Percentiles rank a stretch among this genome's conserved stretches.
phyloP scores from a whole-genome alignment of 768 basidiomycete genomes.

The Naganishia kalamii region DNA sequence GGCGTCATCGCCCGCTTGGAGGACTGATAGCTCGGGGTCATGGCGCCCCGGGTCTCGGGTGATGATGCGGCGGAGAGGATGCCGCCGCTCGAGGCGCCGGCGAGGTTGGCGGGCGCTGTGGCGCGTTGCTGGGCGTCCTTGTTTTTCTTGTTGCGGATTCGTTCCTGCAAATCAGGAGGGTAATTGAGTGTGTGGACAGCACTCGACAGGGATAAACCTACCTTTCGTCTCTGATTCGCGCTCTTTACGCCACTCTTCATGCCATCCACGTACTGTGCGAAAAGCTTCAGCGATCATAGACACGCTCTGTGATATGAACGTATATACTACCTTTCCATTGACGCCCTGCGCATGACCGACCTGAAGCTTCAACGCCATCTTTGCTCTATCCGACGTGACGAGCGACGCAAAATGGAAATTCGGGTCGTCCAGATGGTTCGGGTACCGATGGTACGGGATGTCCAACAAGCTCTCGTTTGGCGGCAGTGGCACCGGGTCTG shows the following conservation, averaged over 20 bases:
- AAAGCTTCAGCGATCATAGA: not conserved
- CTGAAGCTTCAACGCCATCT: constrained; percentile 7
- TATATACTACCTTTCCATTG: constrained; percentile 1
- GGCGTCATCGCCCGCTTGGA: not conserved
- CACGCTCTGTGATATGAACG: not conserved
- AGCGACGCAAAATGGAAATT: constrained; percentile 4
- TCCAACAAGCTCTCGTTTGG: constrained; percentile 2
- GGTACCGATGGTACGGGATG: constrained; percentile 7
- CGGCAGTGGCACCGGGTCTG: constrained; percentile 13
- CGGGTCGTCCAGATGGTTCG: constrained; percentile 14
- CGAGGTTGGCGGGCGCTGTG: not conserved
- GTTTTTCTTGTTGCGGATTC: constrained; percentile 14
- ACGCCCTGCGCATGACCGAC: constrained; percentile 14
- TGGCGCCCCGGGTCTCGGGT: not conserved
- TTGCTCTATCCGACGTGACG: not conserved
- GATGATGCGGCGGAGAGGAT: not conserved
- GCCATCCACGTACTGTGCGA: not conserved
- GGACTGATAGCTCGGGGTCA: constrained; percentile 7
- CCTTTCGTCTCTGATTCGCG: constrained; percentile 17
- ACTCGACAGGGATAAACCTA: not conserved
- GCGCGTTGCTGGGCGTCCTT: constrained; percentile 11
- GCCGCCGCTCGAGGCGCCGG: not conserved
- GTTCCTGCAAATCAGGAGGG: not conserved
- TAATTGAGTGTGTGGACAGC: not conserved
- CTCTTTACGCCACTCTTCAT: constrained; percentile 14